Percentiles rank a stretch among this genome's conserved stretches.
These are phyloP conservation scores for Penicillium alfredii DNA, from an alignment of 495 filamentous ascomycete genomes.

Conservation along the genomic window DNA sequence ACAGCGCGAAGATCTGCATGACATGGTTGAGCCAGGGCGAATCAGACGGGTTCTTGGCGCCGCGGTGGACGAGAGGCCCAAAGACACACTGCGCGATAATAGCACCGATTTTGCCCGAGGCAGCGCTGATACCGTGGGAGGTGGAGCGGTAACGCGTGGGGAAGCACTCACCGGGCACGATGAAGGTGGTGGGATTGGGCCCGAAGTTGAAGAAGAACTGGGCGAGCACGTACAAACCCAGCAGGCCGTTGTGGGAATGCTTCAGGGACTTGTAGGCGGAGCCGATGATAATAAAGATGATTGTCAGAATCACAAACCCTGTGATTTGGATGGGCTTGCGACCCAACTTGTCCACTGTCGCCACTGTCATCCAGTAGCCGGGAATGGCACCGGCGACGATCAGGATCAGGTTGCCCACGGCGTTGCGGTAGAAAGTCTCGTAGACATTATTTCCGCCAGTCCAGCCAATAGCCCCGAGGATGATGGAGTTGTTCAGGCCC, in stretches of 20 bases:
- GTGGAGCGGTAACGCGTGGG: conserved; percentile 82
- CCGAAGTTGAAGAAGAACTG: conserved; percentile 87
- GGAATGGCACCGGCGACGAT: conserved; percentile 70
- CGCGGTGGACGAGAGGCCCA: conserved; percentile 39
- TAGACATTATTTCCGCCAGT: conserved; percentile 52
- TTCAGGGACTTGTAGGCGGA: conserved; percentile 53
- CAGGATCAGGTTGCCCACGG: conserved; percentile 69
- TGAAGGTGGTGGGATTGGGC: conserved; percentile 85
- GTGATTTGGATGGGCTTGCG: conserved; percentile 75
- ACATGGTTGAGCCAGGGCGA: conserved; percentile 73
- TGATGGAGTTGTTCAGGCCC: conserved; percentile 66
- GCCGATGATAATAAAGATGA: conserved; percentile 71
- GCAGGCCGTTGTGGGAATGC: conserved; percentile 43
- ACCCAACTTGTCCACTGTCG: conserved; percentile 62
- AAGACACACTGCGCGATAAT: conserved; percentile 50
- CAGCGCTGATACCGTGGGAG: conserved; percentile 79
- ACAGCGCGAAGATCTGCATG: conserved; percentile 72
- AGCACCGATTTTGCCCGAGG: conserved; percentile 75
- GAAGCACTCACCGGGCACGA: conserved; percentile 85
- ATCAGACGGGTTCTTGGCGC: conserved; percentile 28
- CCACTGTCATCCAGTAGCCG: conserved; percentile 71
- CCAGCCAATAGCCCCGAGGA: conserved; percentile 64
- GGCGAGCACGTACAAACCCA: conserved; percentile 73
- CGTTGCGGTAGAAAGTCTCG: conserved; percentile 60
- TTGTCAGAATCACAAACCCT: conserved; percentile 68